phyloP scores from a whole-genome alignment of 1,284 basidiomycete species.

The Macrocybe sp. region DNA sequence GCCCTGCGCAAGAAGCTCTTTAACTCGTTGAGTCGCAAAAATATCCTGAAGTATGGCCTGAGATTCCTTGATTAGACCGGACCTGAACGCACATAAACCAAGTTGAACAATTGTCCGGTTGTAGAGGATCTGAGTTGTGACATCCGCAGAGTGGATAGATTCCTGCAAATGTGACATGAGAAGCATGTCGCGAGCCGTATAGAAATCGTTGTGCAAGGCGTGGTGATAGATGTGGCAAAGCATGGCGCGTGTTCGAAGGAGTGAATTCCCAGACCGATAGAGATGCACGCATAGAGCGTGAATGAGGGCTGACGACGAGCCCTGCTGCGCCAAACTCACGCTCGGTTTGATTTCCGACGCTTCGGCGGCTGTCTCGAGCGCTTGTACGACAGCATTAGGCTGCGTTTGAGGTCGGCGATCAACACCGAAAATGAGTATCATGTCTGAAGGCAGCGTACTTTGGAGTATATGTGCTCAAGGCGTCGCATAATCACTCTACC shows the following conservation, averaged over 20 bases:
- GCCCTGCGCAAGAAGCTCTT: constrained; percentile 96
- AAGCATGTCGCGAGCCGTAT: constrained; percentile 96
- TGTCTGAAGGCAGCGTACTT: constrained; percentile 47
- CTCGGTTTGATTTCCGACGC: constrained; percentile 53
- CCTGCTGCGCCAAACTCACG: constrained; percentile 50
- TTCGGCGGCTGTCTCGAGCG: constrained; percentile 73
- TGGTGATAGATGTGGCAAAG: constrained; percentile 97
- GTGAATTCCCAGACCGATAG: constrained; percentile 88
- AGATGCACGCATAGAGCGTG: constrained; percentile 89
- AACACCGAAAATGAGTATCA: background rate
- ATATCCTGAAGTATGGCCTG: constrained; percentile 94
- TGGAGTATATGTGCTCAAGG: constrained; percentile 97
- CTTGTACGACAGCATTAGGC: constrained; percentile 92
- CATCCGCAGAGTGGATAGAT: constrained; percentile 92
- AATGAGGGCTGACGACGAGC: constrained; percentile 70
- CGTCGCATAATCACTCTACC: constrained; percentile 91
- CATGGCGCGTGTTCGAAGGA: constrained; percentile 94
- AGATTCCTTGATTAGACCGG: constrained; percentile 91
- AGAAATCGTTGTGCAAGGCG: constrained; percentile 94
- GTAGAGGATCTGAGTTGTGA: constrained; percentile 96
- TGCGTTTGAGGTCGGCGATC: constrained; percentile 25
- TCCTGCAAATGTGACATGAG: constrained; percentile 99
- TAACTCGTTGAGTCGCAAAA: constrained; percentile 92
- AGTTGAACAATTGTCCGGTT: constrained; percentile 98
- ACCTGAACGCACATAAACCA: constrained; percentile 94